A percentile compares a stretch with the other conserved stretches of the same genome.
phyloP scores from a whole-genome alignment of 140 eudicot genomes.

The Senecio squalidus region DNA sequence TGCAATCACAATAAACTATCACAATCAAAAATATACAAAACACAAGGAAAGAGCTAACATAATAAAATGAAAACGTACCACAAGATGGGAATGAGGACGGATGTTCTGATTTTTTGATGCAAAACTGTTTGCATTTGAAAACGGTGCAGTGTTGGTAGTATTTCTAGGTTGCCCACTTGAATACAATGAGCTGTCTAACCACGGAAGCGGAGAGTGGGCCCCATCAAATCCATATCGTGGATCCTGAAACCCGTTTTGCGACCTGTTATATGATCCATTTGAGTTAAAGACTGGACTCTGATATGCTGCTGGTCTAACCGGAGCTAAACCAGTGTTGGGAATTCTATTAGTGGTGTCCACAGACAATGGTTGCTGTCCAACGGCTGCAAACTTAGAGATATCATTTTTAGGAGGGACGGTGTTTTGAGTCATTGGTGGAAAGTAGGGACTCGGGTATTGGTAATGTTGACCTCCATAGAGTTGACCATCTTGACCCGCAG shows the following conservation, averaged over 20 bases:
- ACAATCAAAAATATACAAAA: background rate
- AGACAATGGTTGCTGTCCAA: conserved; percentile 33
- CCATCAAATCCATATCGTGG: conserved; percentile 49
- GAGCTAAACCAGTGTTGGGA: conserved; percentile 30
- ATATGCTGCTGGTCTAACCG: conserved; percentile 30
- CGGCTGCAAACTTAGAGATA: conserved; percentile 23
- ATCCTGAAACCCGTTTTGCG: conserved; percentile 38
- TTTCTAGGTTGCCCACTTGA: conserved; percentile 41
- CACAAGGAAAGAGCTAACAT: background rate
- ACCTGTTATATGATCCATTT: conserved; percentile 28
- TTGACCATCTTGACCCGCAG: conserved; percentile 62
- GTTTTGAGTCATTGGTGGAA: conserved; percentile 41
- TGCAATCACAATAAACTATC: conserved; percentile 22
- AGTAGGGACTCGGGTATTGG: conserved; percentile 63
- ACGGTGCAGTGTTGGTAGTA: conserved; percentile 23
- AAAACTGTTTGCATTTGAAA: conserved; percentile 17
- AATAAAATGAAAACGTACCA: conserved; percentile 29
- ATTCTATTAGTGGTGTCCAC: conserved; percentile 38
- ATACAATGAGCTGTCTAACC: conserved; percentile 46
- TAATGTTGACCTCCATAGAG: conserved; percentile 70
- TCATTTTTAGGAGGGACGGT: conserved; percentile 48
- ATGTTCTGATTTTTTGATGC: conserved; percentile 43
- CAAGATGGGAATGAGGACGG: conserved; percentile 43
- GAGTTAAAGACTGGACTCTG: conserved; percentile 37
- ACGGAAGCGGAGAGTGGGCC: conserved; percentile 42